Evolutionary conservation across 2,329 filamentous ascomycete species (phyloP), one percentile per base, ranked within the genome.

Genomic region (Aspergillus caelatus): DNA sequence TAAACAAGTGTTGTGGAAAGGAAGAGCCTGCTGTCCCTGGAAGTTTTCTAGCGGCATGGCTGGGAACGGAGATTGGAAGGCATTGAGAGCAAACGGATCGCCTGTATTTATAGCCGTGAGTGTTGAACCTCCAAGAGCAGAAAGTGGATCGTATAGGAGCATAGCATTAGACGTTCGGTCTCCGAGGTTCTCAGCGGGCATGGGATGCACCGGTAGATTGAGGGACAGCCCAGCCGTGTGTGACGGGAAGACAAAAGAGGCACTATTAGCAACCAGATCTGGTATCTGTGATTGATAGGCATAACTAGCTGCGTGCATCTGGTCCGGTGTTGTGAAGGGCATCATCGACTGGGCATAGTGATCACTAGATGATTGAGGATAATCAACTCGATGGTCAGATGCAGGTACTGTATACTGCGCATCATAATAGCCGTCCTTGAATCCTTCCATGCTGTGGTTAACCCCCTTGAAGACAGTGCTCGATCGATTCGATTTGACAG

Each of bases 151-250:
- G 58, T 75, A 75, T 6, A 67, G 54, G 50, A 73, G 62, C 65
- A 75, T 71, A 2, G 67, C 61, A 60, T 70, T 71, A n/a, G 70
- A 63, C 34, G 70, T 58, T 23, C 64, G 73, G n/a, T 65, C 66
- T 36, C 68, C 71, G 30, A 65, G 32, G 34, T 56, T 54, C 46
- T 48, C 52, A 23, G 52, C 28, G 21, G 41, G 46, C 36, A 48
- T 26, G 21, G 48, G 28, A 50, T 56, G 56, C 23, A 34, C 50
- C 43, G 41, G 8, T 70, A 67, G 48, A 52, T 52, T 34, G 19
- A 69, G 28, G 21, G 68, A 53, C 10, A 69, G 39, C 28, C 68
- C 65, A 19, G 61, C 45, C 14, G 69, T 61, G 21, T 70, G 67
- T 16, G 62, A 62, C 10, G 68, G 62, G 19, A 71, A 41, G 63